Evolutionary conservation across 306 rosid species (phyloP), one percentile per base, ranked within the genome.

Genomic region (Pyrus bretschneideri): DNA sequence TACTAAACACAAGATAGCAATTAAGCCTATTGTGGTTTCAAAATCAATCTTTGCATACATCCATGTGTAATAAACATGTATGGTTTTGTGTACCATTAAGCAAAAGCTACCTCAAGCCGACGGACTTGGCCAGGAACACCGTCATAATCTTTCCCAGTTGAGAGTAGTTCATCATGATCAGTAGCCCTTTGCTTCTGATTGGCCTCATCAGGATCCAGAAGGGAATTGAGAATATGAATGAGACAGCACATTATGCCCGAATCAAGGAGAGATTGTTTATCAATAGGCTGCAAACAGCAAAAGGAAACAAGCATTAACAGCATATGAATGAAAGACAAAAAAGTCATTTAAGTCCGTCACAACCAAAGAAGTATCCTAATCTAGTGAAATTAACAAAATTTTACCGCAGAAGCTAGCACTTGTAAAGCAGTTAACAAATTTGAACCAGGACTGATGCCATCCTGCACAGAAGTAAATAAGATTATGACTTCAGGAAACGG

Each of bases 221-320:
- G 94, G 80, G 96, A 89, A 86, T 88, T 86, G 74, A 96, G 94
- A 79, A 91, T 89, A 77, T 87, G 87, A 80, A 96, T 89, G 90
- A 96, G 99, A 84, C 99, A 96, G 87, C 99, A 89, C 68, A 96
- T 91, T 83, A 96, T 93, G 70, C 99, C 99, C 70, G 99, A 96
- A 87, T 93, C 99, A 49, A 96, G 99, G 83, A 96, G 94, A 81
- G 97, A 96, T 85, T 93, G 97, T 79, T 96, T 96, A 88, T 93
- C 99, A 71, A 91, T 83, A 69, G 98, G 98, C 99, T 96, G 96
- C 87, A 86, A 81, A 58, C 21, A 72, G n/a, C 70, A 61, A 61
- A 59, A 52, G 52, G 45, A 74, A 42, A 63, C 49, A 62, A 61
- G 21, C 9, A 51, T 51, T 18, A 51, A 45, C 42, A 52, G 31